These are phyloP conservation scores for Candida sojae DNA, from an alignment of 1,139 yeast species.

Conservation along the genomic window DNA sequence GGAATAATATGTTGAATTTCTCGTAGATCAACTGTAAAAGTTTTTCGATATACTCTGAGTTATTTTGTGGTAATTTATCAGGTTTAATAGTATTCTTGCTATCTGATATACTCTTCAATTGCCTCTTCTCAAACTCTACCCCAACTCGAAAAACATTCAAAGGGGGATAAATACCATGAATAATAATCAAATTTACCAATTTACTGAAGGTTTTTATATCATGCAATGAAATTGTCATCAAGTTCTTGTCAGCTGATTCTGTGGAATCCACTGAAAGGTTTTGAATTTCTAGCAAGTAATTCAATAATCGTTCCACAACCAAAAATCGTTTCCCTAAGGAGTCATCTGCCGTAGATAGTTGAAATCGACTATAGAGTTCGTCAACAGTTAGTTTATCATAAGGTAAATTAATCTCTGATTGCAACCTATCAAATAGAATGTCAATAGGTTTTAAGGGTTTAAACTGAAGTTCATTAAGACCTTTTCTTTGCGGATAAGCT, in stretches of 20 bases:
- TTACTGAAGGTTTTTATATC: slow-evolving; percentile 77
- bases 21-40: slow-evolving; percentile 38
- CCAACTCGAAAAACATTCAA: slow-evolving; percentile 57
- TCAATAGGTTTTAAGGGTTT: slow-evolving; percentile 38
- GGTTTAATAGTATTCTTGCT: slow-evolving; percentile 25
- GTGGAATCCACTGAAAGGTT: slow-evolving; percentile 26
- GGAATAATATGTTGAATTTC: slow-evolving; percentile 34
- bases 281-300: slow-evolving; percentile 38
- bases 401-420: slow-evolving; percentile 24
- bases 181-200: slow-evolving; percentile 60
- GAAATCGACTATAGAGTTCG: slow-evolving; percentile 14
- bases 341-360: neutral
- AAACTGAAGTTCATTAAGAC: slow-evolving; percentile 36
- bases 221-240: slow-evolving; percentile 75
- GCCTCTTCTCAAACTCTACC: slow-evolving; percentile 64
- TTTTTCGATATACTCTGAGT: slow-evolving; percentile 17
- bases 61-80: slow-evolving; percentile 15
- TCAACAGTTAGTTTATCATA: slow-evolving; percentile 27
- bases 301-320: slow-evolving; percentile 30
- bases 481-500: slow-evolving; percentile 35
- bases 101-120: slow-evolving; percentile 45
- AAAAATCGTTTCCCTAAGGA: slow-evolving; percentile 16
- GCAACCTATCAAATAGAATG: slow-evolving; percentile 32
- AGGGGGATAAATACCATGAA: slow-evolving; percentile 72
- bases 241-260: slow-evolving; percentile 27